Conservation (phyloP, 2,329 filamentous ascomycete species). For the Curvularia hawaiiensis region DNA sequence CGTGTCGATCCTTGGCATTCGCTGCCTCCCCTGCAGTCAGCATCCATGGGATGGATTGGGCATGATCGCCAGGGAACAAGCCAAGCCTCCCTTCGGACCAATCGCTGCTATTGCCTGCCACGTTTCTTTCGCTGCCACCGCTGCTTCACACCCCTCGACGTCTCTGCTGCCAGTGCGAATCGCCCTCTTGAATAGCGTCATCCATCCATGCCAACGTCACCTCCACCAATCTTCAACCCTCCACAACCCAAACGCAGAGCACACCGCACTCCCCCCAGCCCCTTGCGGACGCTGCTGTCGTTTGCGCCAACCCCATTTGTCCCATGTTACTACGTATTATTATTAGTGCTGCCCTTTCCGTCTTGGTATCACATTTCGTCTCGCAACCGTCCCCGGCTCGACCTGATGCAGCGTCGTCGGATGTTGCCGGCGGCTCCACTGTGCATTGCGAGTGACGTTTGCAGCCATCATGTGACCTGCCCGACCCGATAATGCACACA, state of each 20-base stretch:
- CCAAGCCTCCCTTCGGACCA: slow-evolving; percentile 10
- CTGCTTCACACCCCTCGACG: slow-evolving; percentile 5
- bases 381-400: not conserved
- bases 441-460: not conserved
- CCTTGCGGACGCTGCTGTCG: not conserved
- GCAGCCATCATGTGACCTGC: not conserved
- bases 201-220: not conserved
- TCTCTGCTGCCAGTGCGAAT: not conserved
- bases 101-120: slow-evolving; percentile 14
- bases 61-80: slow-evolving; percentile 16
- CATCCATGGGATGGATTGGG: slow-evolving; percentile 1
- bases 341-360: not conserved
- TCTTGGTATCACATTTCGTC: not conserved
- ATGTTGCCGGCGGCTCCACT: slow-evolving; percentile 1
- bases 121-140: slow-evolving; percentile 18
- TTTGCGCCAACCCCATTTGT: not conserved
- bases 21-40: slow-evolving; percentile 17
- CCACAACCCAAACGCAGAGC: not conserved
- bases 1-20: slow-evolving; percentile 14
- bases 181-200: not conserved
- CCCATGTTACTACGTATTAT: too few species aligned
- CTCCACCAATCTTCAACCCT: not conserved
- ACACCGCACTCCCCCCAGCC: not conserved
- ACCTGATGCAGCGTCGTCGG: not conserved
- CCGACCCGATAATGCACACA: not conserved